These are phyloP conservation scores for Venturia asperata DNA, from an alignment of 2,329 filamentous ascomycete species.

Conservation along the genomic window DNA sequence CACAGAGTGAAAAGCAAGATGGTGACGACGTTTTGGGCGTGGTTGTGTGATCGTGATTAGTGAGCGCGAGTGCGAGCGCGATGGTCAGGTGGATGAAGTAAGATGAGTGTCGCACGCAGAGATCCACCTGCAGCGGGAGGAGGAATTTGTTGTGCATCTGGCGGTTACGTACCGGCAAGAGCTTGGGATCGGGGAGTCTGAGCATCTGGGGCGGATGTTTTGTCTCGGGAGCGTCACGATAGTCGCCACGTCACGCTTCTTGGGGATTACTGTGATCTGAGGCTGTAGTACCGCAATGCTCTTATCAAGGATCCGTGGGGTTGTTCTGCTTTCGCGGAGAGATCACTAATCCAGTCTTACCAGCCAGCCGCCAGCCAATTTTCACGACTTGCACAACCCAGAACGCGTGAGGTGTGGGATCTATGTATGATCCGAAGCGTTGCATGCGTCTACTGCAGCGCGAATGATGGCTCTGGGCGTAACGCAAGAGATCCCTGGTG, in stretches of 20 bases:
- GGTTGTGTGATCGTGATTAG: background rate
- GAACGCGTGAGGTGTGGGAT: no score
- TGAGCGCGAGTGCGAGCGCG: background rate
- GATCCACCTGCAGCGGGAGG: background rate
- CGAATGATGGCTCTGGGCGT: no score
- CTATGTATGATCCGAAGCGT: no score
- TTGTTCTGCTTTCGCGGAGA: background rate
- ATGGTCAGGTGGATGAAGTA: background rate
- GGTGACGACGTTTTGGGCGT: background rate
- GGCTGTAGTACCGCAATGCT: background rate
- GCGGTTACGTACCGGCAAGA: conserved; percentile 1
- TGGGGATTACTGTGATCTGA: background rate
- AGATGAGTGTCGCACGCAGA: background rate
- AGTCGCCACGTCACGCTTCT: conserved; percentile 7
- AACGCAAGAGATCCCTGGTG: no score
- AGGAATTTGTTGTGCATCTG: background rate
- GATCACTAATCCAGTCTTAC: background rate
- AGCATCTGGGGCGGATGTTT: background rate
- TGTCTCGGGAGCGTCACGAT: background rate
- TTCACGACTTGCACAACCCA: no score
- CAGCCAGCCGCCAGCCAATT: background rate
- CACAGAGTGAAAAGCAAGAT: background rate
- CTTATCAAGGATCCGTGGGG: background rate
- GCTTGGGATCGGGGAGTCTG: conserved; percentile 1
- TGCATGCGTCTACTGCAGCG: no score